phyloP scores from a whole-genome alignment of 495 filamentous ascomycete species.

The Aspergillus conjunctus region DNA sequence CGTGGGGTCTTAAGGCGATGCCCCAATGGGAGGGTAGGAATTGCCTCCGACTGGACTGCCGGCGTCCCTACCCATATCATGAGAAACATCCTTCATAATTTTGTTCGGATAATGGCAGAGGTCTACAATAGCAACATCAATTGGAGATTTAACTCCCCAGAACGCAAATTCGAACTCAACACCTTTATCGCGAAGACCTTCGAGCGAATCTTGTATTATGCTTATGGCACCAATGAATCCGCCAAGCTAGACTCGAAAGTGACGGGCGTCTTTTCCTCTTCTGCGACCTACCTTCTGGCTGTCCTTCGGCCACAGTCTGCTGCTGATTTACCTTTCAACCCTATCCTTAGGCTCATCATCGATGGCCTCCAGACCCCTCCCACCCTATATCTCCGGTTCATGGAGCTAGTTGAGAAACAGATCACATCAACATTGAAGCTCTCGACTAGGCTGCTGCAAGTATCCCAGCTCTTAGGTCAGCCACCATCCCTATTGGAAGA shows the following conservation, averaged over 20 bases:
- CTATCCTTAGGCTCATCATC: slow-evolving; percentile 70
- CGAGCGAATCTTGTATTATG: slow-evolving; percentile 67
- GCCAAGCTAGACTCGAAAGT: slow-evolving; percentile 57
- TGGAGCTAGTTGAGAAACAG: slow-evolving; percentile 60
- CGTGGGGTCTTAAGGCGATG: slow-evolving; percentile 71
- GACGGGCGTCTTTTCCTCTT: slow-evolving; percentile 63
- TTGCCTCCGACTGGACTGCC: slow-evolving; percentile 59
- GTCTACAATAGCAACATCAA: slow-evolving; percentile 77
- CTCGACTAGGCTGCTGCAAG: slow-evolving; percentile 65
- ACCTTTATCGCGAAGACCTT: slow-evolving; percentile 65
- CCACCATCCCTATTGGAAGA: slow-evolving; percentile 67
- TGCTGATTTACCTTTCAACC: slow-evolving; percentile 72
- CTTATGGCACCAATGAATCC: slow-evolving; percentile 69
- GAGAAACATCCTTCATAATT: slow-evolving; percentile 68
- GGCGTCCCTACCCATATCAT: slow-evolving; percentile 78
- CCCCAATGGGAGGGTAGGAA: slow-evolving; percentile 55
- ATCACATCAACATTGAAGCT: slow-evolving; percentile 66
- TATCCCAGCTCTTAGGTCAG: slow-evolving; percentile 64
- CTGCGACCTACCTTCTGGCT: slow-evolving; percentile 74
- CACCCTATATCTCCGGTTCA: slow-evolving; percentile 60
- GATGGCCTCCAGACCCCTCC: slow-evolving; percentile 66
- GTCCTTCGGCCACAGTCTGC: slow-evolving; percentile 70
- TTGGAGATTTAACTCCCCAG: slow-evolving; percentile 75
- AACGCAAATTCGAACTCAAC: slow-evolving; percentile 65
- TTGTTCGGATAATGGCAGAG: slow-evolving; percentile 72